Conservation (phyloP, 305 asterid genomes). For the Fraxinus ornus region DNA sequence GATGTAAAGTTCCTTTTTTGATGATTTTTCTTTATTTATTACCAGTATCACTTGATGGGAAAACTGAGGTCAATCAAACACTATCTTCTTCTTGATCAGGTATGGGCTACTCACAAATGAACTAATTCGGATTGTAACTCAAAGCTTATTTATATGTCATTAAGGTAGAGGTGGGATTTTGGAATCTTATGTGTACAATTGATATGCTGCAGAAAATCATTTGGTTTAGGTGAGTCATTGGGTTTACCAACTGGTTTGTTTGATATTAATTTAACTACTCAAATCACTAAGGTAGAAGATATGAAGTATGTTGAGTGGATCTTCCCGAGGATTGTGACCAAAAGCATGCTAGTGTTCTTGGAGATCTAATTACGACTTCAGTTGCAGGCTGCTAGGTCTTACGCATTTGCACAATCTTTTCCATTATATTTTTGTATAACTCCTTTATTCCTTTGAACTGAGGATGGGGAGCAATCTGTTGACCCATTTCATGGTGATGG, state of each 20-base stretch:
- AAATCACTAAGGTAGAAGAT: neutral
- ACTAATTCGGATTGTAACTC: neutral
- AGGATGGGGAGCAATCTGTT: neutral
- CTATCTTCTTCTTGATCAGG: slow-evolving; percentile 99
- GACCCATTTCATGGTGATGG: neutral
- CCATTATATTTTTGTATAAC: neutral
- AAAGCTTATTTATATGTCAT: neutral
- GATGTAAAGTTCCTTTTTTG: slow-evolving; percentile 20
- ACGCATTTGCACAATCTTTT: slow-evolving; percentile 9
- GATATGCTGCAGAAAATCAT: slow-evolving; percentile 9
- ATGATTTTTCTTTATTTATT: slow-evolving; percentile 30
- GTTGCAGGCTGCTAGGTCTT: slow-evolving; percentile 15
- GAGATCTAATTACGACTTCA: neutral
- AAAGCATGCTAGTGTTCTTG: neutral
- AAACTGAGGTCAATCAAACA: slow-evolving; percentile 94
- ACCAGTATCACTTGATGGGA: slow-evolving; percentile 95
- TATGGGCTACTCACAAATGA: slow-evolving; percentile 27
- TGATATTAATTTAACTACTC: slow-evolving; percentile 11
- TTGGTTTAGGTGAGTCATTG: slow-evolving; percentile 10
- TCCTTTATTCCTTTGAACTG: neutral
- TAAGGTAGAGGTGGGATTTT: slow-evolving; percentile 3
- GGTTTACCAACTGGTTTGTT: slow-evolving; percentile 6
- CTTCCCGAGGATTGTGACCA: neutral
- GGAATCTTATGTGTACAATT: slow-evolving; percentile 3
- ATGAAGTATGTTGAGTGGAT: neutral